These are phyloP conservation scores for Diospyros lotus DNA, from an alignment of 148 eudicot genomes.

Conservation along the genomic window DNA sequence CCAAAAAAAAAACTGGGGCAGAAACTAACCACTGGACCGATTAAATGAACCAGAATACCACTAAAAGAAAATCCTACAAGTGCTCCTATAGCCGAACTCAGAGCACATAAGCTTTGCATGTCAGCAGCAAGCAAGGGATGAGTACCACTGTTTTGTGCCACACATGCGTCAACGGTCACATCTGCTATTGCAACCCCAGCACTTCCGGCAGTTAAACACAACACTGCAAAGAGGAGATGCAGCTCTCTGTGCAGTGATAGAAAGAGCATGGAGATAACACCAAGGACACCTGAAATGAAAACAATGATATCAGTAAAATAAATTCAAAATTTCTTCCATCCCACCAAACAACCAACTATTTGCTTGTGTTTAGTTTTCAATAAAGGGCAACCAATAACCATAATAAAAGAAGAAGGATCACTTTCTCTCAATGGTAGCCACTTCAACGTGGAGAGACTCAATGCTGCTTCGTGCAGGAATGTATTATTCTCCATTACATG, in stretches of 20 bases:
- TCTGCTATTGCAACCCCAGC: slow-evolving; percentile 89
- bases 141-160: slow-evolving; percentile 73
- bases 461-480: not conserved
- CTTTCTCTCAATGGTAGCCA: not conserved
- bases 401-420: not conserved
- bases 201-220: slow-evolving; percentile 61
- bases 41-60: slow-evolving; percentile 79
- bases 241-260: slow-evolving; percentile 52
- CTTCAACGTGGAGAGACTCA: not conserved
- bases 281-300: slow-evolving; percentile 54
- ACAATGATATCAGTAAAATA: not conserved
- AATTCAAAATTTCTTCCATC: not conserved
- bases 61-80: slow-evolving; percentile 79
- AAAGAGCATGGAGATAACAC: slow-evolving; percentile 65
- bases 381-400: not conserved
- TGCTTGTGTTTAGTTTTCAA: not conserved
- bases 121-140: slow-evolving; percentile 76
- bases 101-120: slow-evolving; percentile 89
- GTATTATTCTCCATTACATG: not conserved
- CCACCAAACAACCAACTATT: not conserved
- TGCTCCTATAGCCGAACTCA: slow-evolving; percentile 76
- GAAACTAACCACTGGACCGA: slow-evolving; percentile 69
- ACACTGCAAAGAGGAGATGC: slow-evolving; percentile 64
- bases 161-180: slow-evolving; percentile 98
- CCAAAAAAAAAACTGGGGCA: not conserved